Evolutionary conservation across 768 basidiomycete species (phyloP).

Genomic region (Lactarius quietus): DNA sequence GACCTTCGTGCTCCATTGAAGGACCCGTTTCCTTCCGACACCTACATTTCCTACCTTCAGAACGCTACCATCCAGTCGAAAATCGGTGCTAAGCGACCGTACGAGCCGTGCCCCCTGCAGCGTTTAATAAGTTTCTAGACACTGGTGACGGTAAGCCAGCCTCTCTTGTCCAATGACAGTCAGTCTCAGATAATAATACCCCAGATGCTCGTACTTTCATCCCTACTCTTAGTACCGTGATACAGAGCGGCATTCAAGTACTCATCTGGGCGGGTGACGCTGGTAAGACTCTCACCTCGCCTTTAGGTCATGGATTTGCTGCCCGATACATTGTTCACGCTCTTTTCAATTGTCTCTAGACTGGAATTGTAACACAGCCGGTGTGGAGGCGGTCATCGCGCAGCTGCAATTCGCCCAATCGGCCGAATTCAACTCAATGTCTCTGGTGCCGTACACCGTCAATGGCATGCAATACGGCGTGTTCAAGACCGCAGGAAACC

Average conservation of each 20-base stretch:
- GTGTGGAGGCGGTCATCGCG: conserved; percentile 47
- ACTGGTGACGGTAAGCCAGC: conserved; percentile 44
- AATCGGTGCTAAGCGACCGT: conserved; percentile 38
- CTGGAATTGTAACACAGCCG: conserved; percentile 44
- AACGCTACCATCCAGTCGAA: conserved; percentile 28
- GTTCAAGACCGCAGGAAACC: too few species aligned
- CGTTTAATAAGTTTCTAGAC: conserved; percentile 37
- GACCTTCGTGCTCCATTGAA: conserved; percentile 36
- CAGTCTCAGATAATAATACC: conserved; percentile 19
- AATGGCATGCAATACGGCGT: conserved; percentile 39
- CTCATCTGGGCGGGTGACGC: too few species aligned
- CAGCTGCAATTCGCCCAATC: conserved; percentile 36
- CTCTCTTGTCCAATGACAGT: conserved; percentile 27
- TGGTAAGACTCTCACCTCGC: background rate
- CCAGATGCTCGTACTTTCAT: background rate
- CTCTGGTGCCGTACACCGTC: conserved; percentile 42
- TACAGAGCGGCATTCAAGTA: background rate
- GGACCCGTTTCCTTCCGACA: conserved; percentile 40
- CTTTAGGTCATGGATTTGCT: too few species aligned
- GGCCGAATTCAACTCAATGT: conserved; percentile 36
- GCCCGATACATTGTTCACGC: conserved; percentile 33
- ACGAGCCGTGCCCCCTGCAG: conserved; percentile 34
- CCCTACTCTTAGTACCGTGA: background rate
- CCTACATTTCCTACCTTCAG: conserved; percentile 25
- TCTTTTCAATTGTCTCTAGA: conserved; percentile 38